Evolutionary conservation across 2,329 filamentous ascomycete genomes (phyloP).

Genomic region (Cladophialophora carrionii): DNA sequence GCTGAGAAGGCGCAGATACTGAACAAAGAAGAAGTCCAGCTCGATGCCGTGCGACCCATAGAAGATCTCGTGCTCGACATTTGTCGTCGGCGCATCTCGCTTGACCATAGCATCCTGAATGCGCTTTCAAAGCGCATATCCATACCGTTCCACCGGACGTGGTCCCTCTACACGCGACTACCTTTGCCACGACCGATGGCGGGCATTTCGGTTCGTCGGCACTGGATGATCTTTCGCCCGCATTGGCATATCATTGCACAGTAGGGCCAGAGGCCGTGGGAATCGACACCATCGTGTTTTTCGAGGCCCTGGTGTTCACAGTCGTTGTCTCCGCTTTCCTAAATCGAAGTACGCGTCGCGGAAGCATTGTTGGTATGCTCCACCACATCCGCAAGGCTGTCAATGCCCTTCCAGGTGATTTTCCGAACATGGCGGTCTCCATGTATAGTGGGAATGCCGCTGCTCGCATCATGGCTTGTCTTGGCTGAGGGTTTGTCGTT

Average conservation of each 20-base stretch:
- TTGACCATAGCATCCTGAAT: background rate
- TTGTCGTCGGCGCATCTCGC: background rate
- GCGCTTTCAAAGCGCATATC: background rate
- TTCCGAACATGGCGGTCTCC: background rate
- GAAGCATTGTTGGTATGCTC: background rate
- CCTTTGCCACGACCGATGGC: slow-evolving; percentile 14
- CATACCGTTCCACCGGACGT: background rate
- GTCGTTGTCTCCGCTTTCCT: background rate
- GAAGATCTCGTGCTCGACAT: background rate
- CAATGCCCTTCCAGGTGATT: no score
- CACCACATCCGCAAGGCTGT: background rate
- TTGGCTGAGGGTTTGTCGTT: background rate
- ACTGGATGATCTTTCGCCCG: slow-evolving; percentile 5
- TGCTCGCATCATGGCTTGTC: background rate
- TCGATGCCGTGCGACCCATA: background rate
- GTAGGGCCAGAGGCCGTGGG: slow-evolving; percentile 22
- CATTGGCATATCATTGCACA: slow-evolving; percentile 16
- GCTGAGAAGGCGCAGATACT: background rate
- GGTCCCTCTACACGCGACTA: background rate
- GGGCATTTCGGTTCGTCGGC: slow-evolving; percentile 8
- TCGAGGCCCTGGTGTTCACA: slow-evolving; percentile 5
- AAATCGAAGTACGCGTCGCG: background rate
- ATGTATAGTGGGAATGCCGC: background rate
- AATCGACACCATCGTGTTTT: slow-evolving; percentile 13
- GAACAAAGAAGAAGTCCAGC: background rate